Conservation (phyloP, 768 basidiomycete species). For the Phylloporus scabripes region DNA sequence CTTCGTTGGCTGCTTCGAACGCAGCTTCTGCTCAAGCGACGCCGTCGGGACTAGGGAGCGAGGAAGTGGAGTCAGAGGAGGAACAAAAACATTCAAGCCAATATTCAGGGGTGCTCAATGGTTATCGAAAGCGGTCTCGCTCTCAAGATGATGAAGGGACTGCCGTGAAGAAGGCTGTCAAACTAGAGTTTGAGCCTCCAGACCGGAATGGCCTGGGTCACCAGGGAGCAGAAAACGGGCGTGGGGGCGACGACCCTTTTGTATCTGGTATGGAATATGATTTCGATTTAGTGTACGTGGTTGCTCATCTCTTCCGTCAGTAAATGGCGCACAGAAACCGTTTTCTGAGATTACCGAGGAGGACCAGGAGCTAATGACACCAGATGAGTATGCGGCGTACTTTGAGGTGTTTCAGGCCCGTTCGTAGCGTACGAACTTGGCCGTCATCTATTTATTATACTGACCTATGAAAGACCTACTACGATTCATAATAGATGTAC, state of each 20-base stretch:
- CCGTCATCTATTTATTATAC: slow-evolving; percentile 5
- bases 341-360: slow-evolving; percentile 87
- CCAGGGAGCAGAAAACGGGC: not conserved
- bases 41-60: slow-evolving; percentile 49
- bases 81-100: slow-evolving; percentile 63
- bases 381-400: slow-evolving; percentile 84
- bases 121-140: slow-evolving; percentile 68
- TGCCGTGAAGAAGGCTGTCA: slow-evolving; percentile 36
- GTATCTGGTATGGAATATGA: slow-evolving; percentile 52
- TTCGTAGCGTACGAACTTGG: slow-evolving; percentile 12
- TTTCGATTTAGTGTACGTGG: not conserved
- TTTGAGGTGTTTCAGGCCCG: slow-evolving; percentile 62
- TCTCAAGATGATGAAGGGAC: slow-evolving; percentile 54
- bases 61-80: slow-evolving; percentile 64
- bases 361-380: slow-evolving; percentile 88
- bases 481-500: slow-evolving; percentile 14
- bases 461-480: slow-evolving; percentile 7
- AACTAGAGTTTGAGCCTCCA: slow-evolving; percentile 33
- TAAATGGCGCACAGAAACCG: slow-evolving; percentile 67
- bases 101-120: slow-evolving; percentile 64
- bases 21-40: slow-evolving; percentile 56
- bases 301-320: slow-evolving; percentile 33
- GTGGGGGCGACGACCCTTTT: slow-evolving; percentile 47
- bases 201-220: slow-evolving; percentile 14
- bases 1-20: slow-evolving; percentile 62